Evolutionary conservation across 2,329 filamentous ascomycete species (phyloP).

Genomic region (Dactylellina drechsleri): DNA sequence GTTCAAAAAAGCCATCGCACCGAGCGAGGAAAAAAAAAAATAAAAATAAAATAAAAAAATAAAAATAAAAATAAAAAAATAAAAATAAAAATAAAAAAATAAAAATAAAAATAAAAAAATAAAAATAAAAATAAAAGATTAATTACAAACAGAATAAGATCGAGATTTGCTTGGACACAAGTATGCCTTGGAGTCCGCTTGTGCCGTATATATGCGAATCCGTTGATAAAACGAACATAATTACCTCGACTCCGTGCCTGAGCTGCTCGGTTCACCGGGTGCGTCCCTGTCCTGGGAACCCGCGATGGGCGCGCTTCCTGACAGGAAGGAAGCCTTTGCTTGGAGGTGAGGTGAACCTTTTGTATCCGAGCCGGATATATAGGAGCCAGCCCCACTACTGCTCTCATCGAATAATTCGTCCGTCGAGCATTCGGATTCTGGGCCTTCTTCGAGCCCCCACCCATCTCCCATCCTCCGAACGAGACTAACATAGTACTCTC

Average conservation of each 20-base stretch:
- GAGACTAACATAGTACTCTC: conserved; percentile 90
- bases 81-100: too few relatives aligned
- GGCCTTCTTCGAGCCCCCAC: conserved; percentile 66
- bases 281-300: conserved; percentile 22
- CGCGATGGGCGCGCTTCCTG: conserved; percentile 19
- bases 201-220: background rate
- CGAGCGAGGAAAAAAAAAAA: conserved; percentile 12
- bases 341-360: conserved; percentile 36
- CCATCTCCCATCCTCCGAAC: conserved; percentile 73
- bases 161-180: background rate
- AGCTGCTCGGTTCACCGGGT: conserved; percentile 6
- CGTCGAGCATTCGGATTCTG: conserved; percentile 35
- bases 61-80: too few relatives aligned
- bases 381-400: conserved; percentile 34
- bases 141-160: conserved; percentile 41
- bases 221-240: too few relatives aligned
- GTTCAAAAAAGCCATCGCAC: conserved; percentile 48
- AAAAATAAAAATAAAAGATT: conserved; percentile 10
- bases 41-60: too few relatives aligned
- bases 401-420: conserved; percentile 44
- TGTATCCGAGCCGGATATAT: conserved; percentile 34
- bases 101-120: too few relatives aligned
- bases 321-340: conserved; percentile 30
- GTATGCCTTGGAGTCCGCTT: background rate
- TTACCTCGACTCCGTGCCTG: background rate